Conservation (phyloP, 805 yeast genomes). For the Saturnispora quitensis region DNA sequence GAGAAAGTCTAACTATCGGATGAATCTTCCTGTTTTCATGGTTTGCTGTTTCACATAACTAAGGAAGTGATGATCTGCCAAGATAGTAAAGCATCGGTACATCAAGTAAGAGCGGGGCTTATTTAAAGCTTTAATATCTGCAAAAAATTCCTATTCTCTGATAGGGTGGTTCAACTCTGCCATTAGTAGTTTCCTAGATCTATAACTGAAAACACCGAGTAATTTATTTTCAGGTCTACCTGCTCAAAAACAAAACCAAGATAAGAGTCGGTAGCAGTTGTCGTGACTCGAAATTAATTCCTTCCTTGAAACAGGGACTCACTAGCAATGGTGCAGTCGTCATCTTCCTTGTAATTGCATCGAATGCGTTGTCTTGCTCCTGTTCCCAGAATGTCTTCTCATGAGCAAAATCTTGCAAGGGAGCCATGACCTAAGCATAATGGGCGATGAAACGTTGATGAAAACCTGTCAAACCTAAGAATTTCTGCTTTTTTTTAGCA, state of each 20-base stretch:
- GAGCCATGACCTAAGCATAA: background rate
- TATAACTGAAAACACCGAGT: slow-evolving; percentile 3
- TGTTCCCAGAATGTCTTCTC: background rate
- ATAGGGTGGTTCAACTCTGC: slow-evolving; percentile 1
- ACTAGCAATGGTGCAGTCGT: background rate
- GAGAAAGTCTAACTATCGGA: slow-evolving; percentile 8
- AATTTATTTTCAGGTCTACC: background rate
- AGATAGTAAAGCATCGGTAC: background rate
- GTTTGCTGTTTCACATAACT: slow-evolving; percentile 1
- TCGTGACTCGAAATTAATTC: background rate
- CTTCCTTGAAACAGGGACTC: background rate
- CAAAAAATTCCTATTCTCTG: background rate
- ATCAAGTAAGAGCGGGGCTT: background rate
- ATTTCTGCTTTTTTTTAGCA: background rate
- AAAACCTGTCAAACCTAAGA: background rate
- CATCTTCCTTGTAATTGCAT: background rate
- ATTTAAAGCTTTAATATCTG: background rate
- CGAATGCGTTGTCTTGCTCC: background rate
- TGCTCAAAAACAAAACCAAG: slow-evolving; percentile 4
- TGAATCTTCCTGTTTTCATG: background rate
- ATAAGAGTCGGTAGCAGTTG: slow-evolving; percentile 3
- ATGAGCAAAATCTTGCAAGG: background rate
- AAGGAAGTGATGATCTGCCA: slow-evolving; percentile 3
- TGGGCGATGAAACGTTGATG: background rate
- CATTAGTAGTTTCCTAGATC: background rate